Evolutionary conservation across 2,329 filamentous ascomycete species (phyloP).

Genomic region (Pseudocercospora crystallina): DNA sequence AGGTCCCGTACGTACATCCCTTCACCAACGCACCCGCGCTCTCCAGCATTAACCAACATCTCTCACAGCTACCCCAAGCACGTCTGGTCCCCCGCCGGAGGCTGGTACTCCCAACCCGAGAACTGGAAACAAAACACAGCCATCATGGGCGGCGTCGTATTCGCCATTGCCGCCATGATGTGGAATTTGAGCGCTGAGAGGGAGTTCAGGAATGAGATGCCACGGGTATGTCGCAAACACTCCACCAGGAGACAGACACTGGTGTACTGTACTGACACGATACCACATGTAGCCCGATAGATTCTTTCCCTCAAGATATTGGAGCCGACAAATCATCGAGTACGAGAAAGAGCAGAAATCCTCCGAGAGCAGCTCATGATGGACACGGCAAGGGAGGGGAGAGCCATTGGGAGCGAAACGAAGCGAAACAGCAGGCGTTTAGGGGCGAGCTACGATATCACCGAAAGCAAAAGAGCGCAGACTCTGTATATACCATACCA

Average conservation of each 20-base stretch:
- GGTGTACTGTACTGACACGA: slow-evolving; percentile 18
- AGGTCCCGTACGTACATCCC: slow-evolving; percentile 61
- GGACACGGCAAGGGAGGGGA: no score
- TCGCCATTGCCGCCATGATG: slow-evolving; percentile 66
- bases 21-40: no score
- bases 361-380: no score
- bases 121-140: slow-evolving; percentile 96
- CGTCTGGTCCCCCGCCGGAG: slow-evolving; percentile 97
- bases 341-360: slow-evolving; percentile 54
- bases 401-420: no score
- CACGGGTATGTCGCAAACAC: slow-evolving; percentile 48
- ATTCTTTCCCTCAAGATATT: slow-evolving; percentile 82
- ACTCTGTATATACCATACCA: no score
- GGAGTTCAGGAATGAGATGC: slow-evolving; percentile 73
- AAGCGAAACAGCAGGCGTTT: no score
- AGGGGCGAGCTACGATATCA: no score
- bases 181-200: slow-evolving; percentile 71
- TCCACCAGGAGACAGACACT: neutral
- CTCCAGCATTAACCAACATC: neutral
- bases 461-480: no score
- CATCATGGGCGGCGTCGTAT: slow-evolving; percentile 66
- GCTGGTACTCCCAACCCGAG: slow-evolving; percentile 91
- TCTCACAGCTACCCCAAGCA: slow-evolving; percentile 51
- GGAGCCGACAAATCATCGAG: slow-evolving; percentile 70
- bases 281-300: slow-evolving; percentile 56